A percentile compares a stretch with the other conserved stretches of the same genome.
Conservation (phyloP, 768 basidiomycete species). For the Termitomyces sp. region DNA sequence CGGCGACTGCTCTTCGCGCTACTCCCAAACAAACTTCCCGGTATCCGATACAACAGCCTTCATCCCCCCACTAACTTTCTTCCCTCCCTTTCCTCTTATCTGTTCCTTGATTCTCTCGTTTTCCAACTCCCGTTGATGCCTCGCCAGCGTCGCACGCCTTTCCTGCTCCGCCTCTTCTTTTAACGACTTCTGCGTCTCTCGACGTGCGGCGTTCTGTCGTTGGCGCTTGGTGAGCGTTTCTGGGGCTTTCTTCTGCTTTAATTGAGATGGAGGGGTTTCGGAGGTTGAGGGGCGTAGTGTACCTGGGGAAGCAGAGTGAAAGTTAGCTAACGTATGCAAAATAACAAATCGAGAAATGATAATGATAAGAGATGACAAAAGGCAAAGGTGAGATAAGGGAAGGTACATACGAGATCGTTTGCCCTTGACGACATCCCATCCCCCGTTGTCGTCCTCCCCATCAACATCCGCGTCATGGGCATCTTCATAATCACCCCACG, state of each 20-base stretch:
- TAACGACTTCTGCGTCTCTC: slow-evolving; percentile 42
- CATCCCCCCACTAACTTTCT: slow-evolving; percentile 51
- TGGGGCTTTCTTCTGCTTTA: slow-evolving; percentile 23
- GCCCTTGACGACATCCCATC: slow-evolving; percentile 73
- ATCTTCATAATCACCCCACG: slow-evolving; percentile 78
- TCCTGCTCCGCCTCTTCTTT: slow-evolving; percentile 50
- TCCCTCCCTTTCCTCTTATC: slow-evolving; percentile 22
- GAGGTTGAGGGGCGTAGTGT: slow-evolving; percentile 8
- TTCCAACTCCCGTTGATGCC: slow-evolving; percentile 60
- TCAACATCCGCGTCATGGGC: slow-evolving; percentile 37
- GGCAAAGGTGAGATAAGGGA: neutral
- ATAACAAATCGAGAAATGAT: neutral
- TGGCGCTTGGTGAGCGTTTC: slow-evolving; percentile 60
- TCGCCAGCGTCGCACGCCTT: slow-evolving; percentile 42
- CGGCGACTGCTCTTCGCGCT: neutral
- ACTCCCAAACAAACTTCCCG: slow-evolving; percentile 46
- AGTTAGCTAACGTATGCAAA: neutral
- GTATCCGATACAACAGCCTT: slow-evolving; percentile 48
- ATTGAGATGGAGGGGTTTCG: neutral
- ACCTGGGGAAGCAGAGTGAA: slow-evolving; percentile 3
- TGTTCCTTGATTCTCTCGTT: slow-evolving; percentile 42
- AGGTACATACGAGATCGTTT: slow-evolving; percentile 21
- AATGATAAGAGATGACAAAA: neutral
- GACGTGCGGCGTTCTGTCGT: slow-evolving; percentile 59
- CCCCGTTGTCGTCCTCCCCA: slow-evolving; percentile 67